Base-by-base conservation (phyloP, 306 rosid genomes). In the Cotoneaster glaucophyllus region DNA sequence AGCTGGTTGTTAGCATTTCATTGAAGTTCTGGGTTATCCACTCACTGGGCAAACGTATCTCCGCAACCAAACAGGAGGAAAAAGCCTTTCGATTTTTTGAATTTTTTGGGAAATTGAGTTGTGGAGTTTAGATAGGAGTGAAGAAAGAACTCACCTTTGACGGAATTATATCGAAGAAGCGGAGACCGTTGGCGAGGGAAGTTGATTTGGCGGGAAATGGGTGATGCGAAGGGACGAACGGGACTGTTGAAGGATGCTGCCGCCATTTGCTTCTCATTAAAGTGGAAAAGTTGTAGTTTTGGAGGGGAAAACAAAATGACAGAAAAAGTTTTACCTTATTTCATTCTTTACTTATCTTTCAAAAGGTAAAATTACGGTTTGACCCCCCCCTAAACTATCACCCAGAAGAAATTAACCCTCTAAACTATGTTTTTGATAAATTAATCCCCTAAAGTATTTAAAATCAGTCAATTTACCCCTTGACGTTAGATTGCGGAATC, bases 111-210 rank as follows among this genome's bases (percentile, higher is more conserved):
- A 8, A 62, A n/a, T 19, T 25, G 31, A 61, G 77, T 6, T 17
- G 58, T 26, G 57, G 25, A 18, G 31, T 25, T 39, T 3, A 3
- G 24, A 1, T 24, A 18, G 24, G 21, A 57, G 28, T 41, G 19
- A 17, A 18, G 13, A 50, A 79, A 19, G 26, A 31, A 61, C 52
- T 66, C 26, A 85, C 91, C 87, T 77, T 52, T 81, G 58, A 7
- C 29, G 44, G 74, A 61, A 14, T 52, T 72, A 11, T 59, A 71
- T 24, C 22, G 50, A 1, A 53, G 64, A 56, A 50, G 77, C 50
- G 58, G 78, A 54, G 14, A 8, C 39, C 34, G 56, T 37, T 54
- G 64, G 14, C 0, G 7, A n/a, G 24, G 76, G 68, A 70, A 52
- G 69, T 9, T 29, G 25, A 31, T 77, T 64, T 64, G 82, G 67